Conservation (phyloP, 1,139 yeast genomes). For the Lodderomyces parapsilosis region DNA sequence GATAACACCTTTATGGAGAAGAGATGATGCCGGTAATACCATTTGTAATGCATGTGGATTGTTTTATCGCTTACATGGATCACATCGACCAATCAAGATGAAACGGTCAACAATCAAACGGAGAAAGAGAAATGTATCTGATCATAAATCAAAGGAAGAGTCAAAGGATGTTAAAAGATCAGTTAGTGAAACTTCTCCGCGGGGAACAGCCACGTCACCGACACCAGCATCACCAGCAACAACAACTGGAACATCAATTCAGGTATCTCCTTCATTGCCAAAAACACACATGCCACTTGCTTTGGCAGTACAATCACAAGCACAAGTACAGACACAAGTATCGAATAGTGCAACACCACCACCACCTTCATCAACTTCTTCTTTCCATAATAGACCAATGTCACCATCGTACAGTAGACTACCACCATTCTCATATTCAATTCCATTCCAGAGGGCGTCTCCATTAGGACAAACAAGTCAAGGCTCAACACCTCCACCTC, state of each 20-base stretch:
- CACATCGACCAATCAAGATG: constrained; percentile 76
- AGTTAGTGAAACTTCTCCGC: constrained; percentile 7
- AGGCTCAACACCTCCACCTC: constrained; percentile 5
- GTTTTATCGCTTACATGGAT: constrained; percentile 73
- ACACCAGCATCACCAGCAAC: constrained; percentile 8
- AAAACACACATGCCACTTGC: too few relatives aligned
- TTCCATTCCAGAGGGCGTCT: constrained; percentile 5
- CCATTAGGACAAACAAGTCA: not conserved
- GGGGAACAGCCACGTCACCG: constrained; percentile 4
- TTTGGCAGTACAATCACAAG: constrained; percentile 7
- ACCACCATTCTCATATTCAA: constrained; percentile 11
- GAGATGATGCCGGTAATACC: constrained; percentile 77
- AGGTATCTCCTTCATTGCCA: constrained; percentile 4
- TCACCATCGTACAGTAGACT: constrained; percentile 6
- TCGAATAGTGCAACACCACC: constrained; percentile 5
- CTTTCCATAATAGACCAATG: not conserved
- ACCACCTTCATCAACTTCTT: constrained; percentile 1
- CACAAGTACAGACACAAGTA: constrained; percentile 5
- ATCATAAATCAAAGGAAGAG: constrained; percentile 10
- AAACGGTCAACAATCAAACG: constrained; percentile 73
- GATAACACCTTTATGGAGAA: constrained; percentile 84
- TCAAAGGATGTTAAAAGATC: constrained; percentile 11
- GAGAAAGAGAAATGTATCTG: constrained; percentile 50
- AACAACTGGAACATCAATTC: constrained; percentile 5
- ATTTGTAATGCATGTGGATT: constrained; percentile 90